phyloP scores from a whole-genome alignment of 106 monocot species.

The Xerophyta viscosa region DNA sequence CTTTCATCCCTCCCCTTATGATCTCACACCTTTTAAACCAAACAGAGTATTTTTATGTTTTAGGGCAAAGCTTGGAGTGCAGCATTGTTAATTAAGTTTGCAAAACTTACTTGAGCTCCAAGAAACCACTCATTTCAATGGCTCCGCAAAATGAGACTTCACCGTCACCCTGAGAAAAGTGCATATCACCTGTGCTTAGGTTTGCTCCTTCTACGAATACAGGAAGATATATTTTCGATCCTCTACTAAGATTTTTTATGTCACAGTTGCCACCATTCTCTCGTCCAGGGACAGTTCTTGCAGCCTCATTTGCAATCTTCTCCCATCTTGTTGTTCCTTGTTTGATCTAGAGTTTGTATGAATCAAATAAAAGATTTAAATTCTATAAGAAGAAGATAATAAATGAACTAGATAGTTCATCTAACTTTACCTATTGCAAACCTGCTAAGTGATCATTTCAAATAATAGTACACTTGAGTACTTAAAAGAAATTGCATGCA shows the following conservation, averaged over 20 bases:
- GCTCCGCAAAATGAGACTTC: slow-evolving; percentile 92
- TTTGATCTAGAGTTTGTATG: slow-evolving; percentile 35
- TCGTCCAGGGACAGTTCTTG: slow-evolving; percentile 77
- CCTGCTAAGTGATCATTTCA: no score
- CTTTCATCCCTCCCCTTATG: slow-evolving; percentile 70
- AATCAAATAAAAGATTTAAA: background rate
- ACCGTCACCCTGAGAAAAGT: slow-evolving; percentile 92
- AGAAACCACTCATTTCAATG: slow-evolving; percentile 93
- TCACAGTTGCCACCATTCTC: slow-evolving; percentile 96
- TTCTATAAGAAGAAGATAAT: background rate
- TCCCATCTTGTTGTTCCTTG: slow-evolving; percentile 64
- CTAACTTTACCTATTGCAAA: no score
- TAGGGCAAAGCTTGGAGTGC: no score
- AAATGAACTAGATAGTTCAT: no score
- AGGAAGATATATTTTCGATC: slow-evolving; percentile 86
- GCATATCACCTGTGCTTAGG: slow-evolving; percentile 86
- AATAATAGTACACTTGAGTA: no score
- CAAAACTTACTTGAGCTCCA: slow-evolving; percentile 69
- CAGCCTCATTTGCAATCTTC: slow-evolving; percentile 71
- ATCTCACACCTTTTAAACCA: slow-evolving; percentile 46
- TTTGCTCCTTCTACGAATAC: slow-evolving; percentile 90
- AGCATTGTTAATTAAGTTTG: no score
- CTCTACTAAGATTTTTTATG: slow-evolving; percentile 90
- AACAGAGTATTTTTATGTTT: no score
- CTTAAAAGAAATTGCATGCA: no score